Evolutionary conservation across 2,329 filamentous ascomycete genomes (phyloP), one percentile per base, ranked within the genome.

Genomic region (Ceratocystis cacaofunesta): DNA sequence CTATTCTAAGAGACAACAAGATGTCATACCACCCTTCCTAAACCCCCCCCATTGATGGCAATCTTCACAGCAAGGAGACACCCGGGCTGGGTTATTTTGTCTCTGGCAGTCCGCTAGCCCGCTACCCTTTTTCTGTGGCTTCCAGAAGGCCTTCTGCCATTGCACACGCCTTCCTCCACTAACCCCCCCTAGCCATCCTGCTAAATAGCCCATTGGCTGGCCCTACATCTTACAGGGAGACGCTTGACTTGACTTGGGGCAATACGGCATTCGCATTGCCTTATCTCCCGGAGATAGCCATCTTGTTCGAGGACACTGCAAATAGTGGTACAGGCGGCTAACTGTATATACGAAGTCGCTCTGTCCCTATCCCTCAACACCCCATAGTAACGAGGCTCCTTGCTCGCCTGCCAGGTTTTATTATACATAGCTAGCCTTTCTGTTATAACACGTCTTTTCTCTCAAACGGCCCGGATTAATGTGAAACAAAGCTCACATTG

Each of bases 261-360:
- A 50, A 50, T 50, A n/a, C n/a, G 46, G 46, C 30, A 32, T 57
- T n/a, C 8, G 25, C 28, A 8, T n/a, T 28, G 25, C 52, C 36
- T 30, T 32, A 57, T 57, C 52, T 32, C 10, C 5, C 28, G 52
- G 25, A 57, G 17, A 57, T 57, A 6, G 12, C 52, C 25, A 30
- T 57, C 22, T 32, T 28, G 10, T 5, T 57, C 4, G 10, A 12
- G 22, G n/a, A 19, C 25, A 57, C 52, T 15, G 15, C 52, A 57
- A 57, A 25, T 25, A 50, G 52, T 57, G 52, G 25, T 57, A 57
- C 52, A 57, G 52, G 52, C 52, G 52, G 52, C 52, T 57, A 57
- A 15, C 52, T 32, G n/a, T 12, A 41, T 5, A 12, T 41, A 41
- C 36, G 10, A 12, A 41, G 36, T 12, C 22, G 10, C 52, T 57